Conservation (phyloP, 495 filamentous ascomycete species). For the Penicillium roqueforti region DNA sequence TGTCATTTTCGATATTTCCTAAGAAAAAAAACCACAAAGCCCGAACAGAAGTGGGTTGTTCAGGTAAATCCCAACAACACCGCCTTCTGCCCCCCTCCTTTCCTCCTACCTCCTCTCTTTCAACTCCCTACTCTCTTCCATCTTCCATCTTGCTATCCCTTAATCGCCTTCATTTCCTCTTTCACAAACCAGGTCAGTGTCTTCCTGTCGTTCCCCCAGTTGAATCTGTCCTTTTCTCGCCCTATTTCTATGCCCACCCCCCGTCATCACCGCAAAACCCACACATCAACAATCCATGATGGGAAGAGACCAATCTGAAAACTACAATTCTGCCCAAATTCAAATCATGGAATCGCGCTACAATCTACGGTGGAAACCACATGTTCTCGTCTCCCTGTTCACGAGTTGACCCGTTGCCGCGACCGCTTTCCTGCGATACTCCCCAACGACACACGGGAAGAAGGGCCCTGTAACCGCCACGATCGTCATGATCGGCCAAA, state of each 20-base stretch:
- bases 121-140: conserved; percentile 11
- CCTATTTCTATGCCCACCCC: conserved; percentile 5
- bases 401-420: conserved; percentile 23
- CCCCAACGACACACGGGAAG: conserved; percentile 11
- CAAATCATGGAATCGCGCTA: conserved; percentile 14
- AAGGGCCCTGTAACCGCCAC: conserved; percentile 4
- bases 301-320: neutral
- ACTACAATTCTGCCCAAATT: neutral
- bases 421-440: conserved; percentile 23
- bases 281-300: conserved; percentile 5
- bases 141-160: conserved; percentile 17
- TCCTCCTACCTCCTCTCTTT: conserved; percentile 23
- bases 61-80: conserved; percentile 36
- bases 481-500: conserved; percentile 17
- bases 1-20: neutral
- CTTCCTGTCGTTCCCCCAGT: conserved; percentile 12
- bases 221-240: conserved; percentile 18
- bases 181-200: conserved; percentile 27
- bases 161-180: conserved; percentile 13
- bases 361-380: conserved; percentile 1
- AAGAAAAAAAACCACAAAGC: neutral
- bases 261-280: conserved; percentile 17
- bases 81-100: conserved; percentile 26
- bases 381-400: conserved; percentile 21
- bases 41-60: conserved; percentile 4